A percentile compares a stretch with the other conserved stretches of the same genome.
Conservation (phyloP, 306 rosid genomes). For the Acacia crassicarpa region DNA sequence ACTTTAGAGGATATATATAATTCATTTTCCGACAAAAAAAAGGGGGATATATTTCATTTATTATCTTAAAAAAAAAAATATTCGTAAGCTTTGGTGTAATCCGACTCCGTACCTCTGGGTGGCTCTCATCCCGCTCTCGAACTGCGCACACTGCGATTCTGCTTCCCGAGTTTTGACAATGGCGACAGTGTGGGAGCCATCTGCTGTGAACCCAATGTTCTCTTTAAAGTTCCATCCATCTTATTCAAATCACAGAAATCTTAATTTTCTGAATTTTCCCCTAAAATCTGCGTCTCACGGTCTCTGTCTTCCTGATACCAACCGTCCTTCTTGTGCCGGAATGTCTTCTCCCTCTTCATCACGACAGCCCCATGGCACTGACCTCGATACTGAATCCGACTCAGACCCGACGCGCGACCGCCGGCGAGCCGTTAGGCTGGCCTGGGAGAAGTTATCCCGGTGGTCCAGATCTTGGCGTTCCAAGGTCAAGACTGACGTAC, state of each 20-base stretch:
- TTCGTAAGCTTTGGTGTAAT: neutral
- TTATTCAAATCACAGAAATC: slow-evolving; percentile 1
- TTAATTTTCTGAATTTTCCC: slow-evolving; percentile 24
- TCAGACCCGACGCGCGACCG: slow-evolving; percentile 57
- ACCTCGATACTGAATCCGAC: slow-evolving; percentile 17
- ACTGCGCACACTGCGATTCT: neutral
- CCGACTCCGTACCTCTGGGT: neutral
- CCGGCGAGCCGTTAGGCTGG: slow-evolving; percentile 66
- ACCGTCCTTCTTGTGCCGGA: slow-evolving; percentile 7
- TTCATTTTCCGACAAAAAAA: no score
- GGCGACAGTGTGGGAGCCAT: slow-evolving; percentile 53
- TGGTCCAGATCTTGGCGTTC: slow-evolving; percentile 90
- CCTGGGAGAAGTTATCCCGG: slow-evolving; percentile 93
- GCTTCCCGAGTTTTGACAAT: slow-evolving; percentile 29
- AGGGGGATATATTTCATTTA: neutral
- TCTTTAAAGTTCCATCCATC: slow-evolving; percentile 24
- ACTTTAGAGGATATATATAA: no score
- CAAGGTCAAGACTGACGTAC: slow-evolving; percentile 75
- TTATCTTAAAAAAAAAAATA: neutral
- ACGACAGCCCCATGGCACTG: slow-evolving; percentile 26
- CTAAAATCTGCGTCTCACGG: slow-evolving; percentile 38
- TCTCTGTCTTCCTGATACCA: slow-evolving; percentile 10
- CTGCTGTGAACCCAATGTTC: slow-evolving; percentile 28
- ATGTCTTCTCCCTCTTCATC: slow-evolving; percentile 27
- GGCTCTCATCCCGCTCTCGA: neutral